These are phyloP conservation scores for Ophiorrhiza pumila DNA, from an alignment of 257 asterid species.

Conservation along the genomic window DNA sequence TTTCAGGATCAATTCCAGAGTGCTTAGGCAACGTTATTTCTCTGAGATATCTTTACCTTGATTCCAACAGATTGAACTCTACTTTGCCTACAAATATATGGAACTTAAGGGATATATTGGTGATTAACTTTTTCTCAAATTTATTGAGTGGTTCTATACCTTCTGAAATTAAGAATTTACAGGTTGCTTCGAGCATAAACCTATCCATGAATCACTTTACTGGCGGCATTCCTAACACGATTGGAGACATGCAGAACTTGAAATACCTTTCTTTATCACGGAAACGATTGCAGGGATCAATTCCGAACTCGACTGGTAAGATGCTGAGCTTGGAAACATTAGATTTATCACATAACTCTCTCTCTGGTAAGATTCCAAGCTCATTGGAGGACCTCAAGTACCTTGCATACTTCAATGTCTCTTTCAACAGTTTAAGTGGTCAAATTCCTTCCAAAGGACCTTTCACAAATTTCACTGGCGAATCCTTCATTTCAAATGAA, in stretches of 20 bases:
- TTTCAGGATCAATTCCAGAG: background rate
- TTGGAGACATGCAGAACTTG: background rate
- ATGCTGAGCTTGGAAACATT: background rate
- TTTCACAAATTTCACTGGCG: background rate
- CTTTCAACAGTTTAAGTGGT: background rate
- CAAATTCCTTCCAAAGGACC: conserved; percentile 1
- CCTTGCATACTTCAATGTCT: too few relatives aligned
- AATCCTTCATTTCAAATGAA: background rate
- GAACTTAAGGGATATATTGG: background rate
- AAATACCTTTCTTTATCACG: background rate
- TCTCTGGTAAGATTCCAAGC: background rate
- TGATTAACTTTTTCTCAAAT: background rate
- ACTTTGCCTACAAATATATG: background rate
- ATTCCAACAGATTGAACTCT: too few relatives aligned
- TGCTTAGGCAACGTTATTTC: conserved; percentile 8
- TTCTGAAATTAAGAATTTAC: background rate
- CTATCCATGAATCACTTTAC: too few relatives aligned
- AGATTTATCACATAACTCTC: background rate
- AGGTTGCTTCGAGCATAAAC: background rate
- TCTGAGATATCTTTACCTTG: conserved; percentile 4
- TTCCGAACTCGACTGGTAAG: background rate
- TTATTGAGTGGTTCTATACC: background rate
- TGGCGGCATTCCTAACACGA: background rate
- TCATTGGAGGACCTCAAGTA: too few relatives aligned
- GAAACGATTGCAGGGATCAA: background rate